Evolutionary conservation across 495 filamentous ascomycete species (phyloP).

Genomic region (Talaromyces liani): DNA sequence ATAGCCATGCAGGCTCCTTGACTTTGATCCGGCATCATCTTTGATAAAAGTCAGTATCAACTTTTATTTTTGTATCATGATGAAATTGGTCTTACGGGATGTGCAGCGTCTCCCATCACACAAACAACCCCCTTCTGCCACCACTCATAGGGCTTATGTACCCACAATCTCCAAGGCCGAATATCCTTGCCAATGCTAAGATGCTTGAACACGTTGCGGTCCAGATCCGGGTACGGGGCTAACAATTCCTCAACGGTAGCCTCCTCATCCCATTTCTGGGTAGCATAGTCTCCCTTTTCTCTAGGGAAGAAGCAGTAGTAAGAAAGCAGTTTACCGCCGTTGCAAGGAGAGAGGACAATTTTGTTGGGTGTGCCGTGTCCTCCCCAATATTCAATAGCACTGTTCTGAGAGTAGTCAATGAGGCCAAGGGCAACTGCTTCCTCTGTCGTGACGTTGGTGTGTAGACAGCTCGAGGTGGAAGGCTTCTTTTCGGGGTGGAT

Average conservation of each 20-base stretch:
- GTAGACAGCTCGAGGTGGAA: constrained; percentile 38
- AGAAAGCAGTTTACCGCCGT: constrained; percentile 36
- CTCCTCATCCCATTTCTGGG: constrained; percentile 34
- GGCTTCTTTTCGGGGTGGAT: constrained; percentile 37
- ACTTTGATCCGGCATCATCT: constrained; percentile 46
- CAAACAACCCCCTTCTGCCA: constrained; percentile 25
- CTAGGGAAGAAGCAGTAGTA: constrained; percentile 47
- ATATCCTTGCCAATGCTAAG: constrained; percentile 36
- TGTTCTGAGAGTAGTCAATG: constrained; percentile 35
- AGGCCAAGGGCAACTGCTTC: constrained; percentile 34
- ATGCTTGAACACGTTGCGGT: constrained; percentile 31
- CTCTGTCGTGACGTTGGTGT: constrained; percentile 36
- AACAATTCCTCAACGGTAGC: constrained; percentile 34
- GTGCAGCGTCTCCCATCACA: constrained; percentile 32
- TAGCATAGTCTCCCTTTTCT: constrained; percentile 31
- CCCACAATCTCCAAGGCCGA: constrained; percentile 42
- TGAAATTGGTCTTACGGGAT: constrained; percentile 19
- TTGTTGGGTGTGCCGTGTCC: constrained; percentile 42
- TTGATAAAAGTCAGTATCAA: not conserved
- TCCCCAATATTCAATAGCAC: constrained; percentile 42
- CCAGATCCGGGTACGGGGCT: constrained; percentile 36
- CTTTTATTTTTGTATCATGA: not conserved
- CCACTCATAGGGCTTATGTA: constrained; percentile 40
- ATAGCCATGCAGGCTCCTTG: constrained; percentile 46
- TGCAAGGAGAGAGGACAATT: constrained; percentile 43